A percentile compares a stretch with the other conserved stretches of the same genome.
These are phyloP conservation scores for Panaeolus cyanescens DNA, from an alignment of 768 basidiomycete species.

Conservation along the genomic window DNA sequence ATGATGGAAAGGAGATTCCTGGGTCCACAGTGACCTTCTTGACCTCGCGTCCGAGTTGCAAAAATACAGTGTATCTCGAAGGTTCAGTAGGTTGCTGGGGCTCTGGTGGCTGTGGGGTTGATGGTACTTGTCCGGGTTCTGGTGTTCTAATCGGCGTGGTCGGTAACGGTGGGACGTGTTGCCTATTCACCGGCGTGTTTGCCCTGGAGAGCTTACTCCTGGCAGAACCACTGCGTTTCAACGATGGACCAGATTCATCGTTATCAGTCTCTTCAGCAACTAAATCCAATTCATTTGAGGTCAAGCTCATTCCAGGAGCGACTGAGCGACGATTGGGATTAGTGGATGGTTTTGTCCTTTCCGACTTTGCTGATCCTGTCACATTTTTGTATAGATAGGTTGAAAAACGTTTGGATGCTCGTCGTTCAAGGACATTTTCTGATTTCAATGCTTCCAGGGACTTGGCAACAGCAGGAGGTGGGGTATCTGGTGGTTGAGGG, in stretches of 20 bases:
- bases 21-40: constrained; percentile 82
- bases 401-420: constrained; percentile 95
- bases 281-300: constrained; percentile 64
- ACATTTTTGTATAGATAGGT: constrained; percentile 94
- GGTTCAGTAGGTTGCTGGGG: constrained; percentile 21
- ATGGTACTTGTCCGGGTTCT: constrained; percentile 28
- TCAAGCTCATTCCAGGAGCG: constrained; percentile 55
- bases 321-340: constrained; percentile 69
- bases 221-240: constrained; percentile 18
- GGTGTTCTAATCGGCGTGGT: constrained; percentile 42
- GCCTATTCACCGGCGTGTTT: constrained; percentile 42
- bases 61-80: constrained; percentile 70
- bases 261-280: constrained; percentile 78
- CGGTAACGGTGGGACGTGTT: constrained; percentile 52
- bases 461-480: constrained; percentile 67
- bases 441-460: constrained; percentile 89
- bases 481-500: constrained; percentile 33
- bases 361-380: constrained; percentile 59
- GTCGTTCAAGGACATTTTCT: constrained; percentile 74
- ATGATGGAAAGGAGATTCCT: constrained; percentile 66
- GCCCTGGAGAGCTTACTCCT: constrained; percentile 31
- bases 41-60: constrained; percentile 89
- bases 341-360: constrained; percentile 38
- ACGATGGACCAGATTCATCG: constrained; percentile 38
- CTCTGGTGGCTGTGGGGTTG: constrained; percentile 13